Evolutionary conservation across 805 yeast genomes (phyloP).

Genomic region (Candida krabiensis): DNA sequence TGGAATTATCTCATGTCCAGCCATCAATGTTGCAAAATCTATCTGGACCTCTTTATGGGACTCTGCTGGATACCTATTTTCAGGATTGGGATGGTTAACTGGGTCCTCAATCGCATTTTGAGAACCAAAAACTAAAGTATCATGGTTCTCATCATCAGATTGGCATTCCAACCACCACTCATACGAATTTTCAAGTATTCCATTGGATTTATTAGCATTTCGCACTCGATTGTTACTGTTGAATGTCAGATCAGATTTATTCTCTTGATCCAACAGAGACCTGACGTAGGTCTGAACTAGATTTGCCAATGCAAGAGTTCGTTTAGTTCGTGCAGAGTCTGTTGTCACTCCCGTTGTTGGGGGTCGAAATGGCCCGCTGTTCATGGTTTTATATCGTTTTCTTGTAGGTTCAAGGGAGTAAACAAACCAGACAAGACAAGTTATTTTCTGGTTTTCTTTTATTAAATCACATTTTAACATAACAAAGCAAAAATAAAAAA

Average conservation of each 20-base stretch:
- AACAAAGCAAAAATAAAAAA: no score
- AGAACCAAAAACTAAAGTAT: background rate
- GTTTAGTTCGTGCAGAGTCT: background rate
- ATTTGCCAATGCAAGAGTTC: background rate
- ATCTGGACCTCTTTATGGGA: constrained; percentile 5
- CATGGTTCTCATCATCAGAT: background rate
- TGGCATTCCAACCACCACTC: constrained; percentile 25
- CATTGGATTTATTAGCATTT: constrained; percentile 16
- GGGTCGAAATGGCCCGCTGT: constrained; percentile 2
- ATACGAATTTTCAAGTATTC: constrained; percentile 16
- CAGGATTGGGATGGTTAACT: background rate
- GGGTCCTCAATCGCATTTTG: constrained; percentile 3
- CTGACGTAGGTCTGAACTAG: background rate
- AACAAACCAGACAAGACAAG: no score
- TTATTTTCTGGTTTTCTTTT: no score
- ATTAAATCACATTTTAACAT: no score
- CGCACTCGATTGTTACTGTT: constrained; percentile 12
- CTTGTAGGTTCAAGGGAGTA: no score
- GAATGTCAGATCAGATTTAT: constrained; percentile 1
- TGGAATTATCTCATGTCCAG: constrained; percentile 17
- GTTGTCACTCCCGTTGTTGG: constrained; percentile 3
- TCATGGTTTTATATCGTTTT: no score
- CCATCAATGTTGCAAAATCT: constrained; percentile 5
- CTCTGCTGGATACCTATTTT: background rate
- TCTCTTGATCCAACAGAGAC: background rate